phyloP scores from a whole-genome alignment of 2,329 filamentous ascomycete species.

The Pezicula rhizophila region DNA sequence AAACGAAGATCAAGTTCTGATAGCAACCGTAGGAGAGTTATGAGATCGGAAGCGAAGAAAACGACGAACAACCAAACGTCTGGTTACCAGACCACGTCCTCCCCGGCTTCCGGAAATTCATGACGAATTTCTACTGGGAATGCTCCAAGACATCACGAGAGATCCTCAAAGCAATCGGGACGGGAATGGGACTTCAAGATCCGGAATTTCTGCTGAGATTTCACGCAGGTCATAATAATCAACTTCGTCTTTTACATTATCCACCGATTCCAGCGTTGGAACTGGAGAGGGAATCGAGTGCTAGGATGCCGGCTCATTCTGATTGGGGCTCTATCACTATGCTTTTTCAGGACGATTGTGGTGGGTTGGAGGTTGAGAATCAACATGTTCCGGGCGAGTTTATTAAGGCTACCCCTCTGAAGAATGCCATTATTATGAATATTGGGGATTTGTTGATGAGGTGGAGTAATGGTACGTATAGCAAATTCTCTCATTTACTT shows the following conservation, averaged over 20 bases:
- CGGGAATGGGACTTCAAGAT: slow-evolving; percentile 40
- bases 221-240: slow-evolving; percentile 51
- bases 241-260: slow-evolving; percentile 55
- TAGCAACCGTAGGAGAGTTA: slow-evolving; percentile 41
- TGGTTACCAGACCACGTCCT: slow-evolving; percentile 40
- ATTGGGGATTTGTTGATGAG: slow-evolving; percentile 43
- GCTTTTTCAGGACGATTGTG: slow-evolving; percentile 46
- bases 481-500: background rate
- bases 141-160: slow-evolving; percentile 36
- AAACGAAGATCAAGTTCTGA: slow-evolving; percentile 4
- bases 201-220: slow-evolving; percentile 38
- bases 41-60: slow-evolving; percentile 43
- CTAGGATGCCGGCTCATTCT: slow-evolving; percentile 44
- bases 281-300: slow-evolving; percentile 33
- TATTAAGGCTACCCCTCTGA: slow-evolving; percentile 32
- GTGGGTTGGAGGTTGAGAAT: slow-evolving; percentile 44
- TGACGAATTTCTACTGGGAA: slow-evolving; percentile 42
- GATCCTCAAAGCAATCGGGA: slow-evolving; percentile 39
- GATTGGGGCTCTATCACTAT: slow-evolving; percentile 47
- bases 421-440: slow-evolving; percentile 40
- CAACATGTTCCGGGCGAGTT: slow-evolving; percentile 32
- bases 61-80: slow-evolving; percentile 39
- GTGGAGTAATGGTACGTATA: slow-evolving; percentile 40
- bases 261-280: slow-evolving; percentile 40
- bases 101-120: slow-evolving; percentile 41